Evolutionary conservation across 164 flowering plant species (phyloP).

Genomic region (Macadamia integrifolia): DNA sequence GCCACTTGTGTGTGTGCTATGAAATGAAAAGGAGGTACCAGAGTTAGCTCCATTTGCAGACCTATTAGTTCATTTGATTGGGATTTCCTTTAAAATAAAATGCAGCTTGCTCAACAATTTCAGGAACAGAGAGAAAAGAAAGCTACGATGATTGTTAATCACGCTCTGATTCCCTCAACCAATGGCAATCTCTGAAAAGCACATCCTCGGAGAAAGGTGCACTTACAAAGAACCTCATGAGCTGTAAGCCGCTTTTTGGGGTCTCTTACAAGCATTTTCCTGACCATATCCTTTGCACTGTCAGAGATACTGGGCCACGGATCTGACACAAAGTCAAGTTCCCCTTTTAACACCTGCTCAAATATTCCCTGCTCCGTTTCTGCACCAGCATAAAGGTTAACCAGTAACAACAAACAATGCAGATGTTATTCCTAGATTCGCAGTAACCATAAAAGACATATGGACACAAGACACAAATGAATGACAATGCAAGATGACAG

Average conservation of each 20-base stretch:
- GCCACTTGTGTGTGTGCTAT: too few relatives aligned
- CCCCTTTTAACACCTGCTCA: constrained; percentile 73
- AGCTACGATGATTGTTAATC: neutral
- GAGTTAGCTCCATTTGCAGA: too few relatives aligned
- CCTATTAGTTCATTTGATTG: too few relatives aligned
- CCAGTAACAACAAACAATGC: constrained; percentile 1
- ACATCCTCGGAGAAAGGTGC: neutral
- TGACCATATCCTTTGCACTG: constrained; percentile 65
- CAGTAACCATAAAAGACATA: neutral
- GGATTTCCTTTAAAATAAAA: too few relatives aligned
- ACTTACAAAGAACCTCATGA: constrained; percentile 73
- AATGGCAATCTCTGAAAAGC: neutral
- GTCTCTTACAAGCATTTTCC: constrained; percentile 69
- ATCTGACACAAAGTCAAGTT: constrained; percentile 70
- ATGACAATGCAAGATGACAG: neutral
- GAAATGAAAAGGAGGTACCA: too few relatives aligned
- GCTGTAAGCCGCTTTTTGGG: constrained; percentile 68
- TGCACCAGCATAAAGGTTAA: constrained; percentile 20
- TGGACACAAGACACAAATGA: neutral
- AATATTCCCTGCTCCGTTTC: constrained; percentile 81
- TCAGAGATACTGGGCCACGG: constrained; percentile 83
- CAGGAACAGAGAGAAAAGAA: too few relatives aligned
- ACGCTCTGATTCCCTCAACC: neutral
- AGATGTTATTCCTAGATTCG: constrained; percentile 2
- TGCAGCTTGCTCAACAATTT: too few relatives aligned